Conservation (phyloP, 2,329 filamentous ascomycete genomes). For the Ophiobolus disseminans region DNA sequence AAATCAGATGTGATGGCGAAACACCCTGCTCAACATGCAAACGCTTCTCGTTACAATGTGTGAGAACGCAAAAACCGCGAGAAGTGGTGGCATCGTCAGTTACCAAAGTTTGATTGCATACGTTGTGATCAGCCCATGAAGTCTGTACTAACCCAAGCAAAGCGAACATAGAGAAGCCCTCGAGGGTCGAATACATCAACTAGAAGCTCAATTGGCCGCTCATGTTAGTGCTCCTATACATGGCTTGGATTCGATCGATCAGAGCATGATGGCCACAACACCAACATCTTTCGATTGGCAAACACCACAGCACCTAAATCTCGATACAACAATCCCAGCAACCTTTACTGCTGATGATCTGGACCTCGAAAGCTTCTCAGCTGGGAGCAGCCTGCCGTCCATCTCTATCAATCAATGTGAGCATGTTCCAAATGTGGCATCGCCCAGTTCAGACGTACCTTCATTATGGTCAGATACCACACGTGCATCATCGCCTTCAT, state of each 20-base stretch:
- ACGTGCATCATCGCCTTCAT: conserved; percentile 46
- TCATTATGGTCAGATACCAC: conserved; percentile 48
- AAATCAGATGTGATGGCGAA: conserved; percentile 48
- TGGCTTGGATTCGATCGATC: conserved; percentile 44
- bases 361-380: conserved; percentile 33
- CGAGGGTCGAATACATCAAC: conserved; percentile 47
- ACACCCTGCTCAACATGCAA: conserved; percentile 48
- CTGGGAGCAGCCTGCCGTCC: conserved; percentile 38
- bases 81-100: conserved; percentile 48
- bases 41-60: conserved; percentile 46
- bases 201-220: conserved; percentile 45
- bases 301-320: conserved; percentile 31
- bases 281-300: conserved; percentile 41
- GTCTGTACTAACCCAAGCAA: conserved; percentile 16
- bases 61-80: conserved; percentile 46
- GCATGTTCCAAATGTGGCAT: conserved; percentile 36
- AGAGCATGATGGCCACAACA: conserved; percentile 34
- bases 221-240: conserved; percentile 47
- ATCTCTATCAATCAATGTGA: conserved; percentile 49
- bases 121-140: neutral
- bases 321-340: conserved; percentile 37
- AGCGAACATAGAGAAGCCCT: conserved; percentile 47
- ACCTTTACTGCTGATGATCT: conserved; percentile 33
- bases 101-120: neutral
- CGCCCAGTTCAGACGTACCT: conserved; percentile 45